These are phyloP conservation scores for Beta lomatogona DNA, from an alignment of 179 eudicot genomes.

Conservation along the genomic window DNA sequence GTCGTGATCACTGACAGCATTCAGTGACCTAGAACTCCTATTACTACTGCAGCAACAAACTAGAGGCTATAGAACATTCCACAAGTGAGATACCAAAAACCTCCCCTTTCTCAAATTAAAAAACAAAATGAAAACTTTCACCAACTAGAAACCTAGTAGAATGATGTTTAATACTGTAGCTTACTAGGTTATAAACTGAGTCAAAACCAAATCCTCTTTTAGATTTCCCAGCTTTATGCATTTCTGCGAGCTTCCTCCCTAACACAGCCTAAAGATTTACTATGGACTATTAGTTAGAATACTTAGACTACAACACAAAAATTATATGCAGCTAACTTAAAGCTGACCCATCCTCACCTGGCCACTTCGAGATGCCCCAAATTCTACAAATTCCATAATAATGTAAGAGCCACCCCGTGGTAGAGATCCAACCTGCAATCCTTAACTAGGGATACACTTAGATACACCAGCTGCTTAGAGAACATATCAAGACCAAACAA, in stretches of 20 bases:
- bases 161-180: neutral
- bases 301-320: slow-evolving; percentile 7
- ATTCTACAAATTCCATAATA: slow-evolving; percentile 92
- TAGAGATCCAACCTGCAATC: slow-evolving; percentile 70
- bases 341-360: slow-evolving; percentile 57
- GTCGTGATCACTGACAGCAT: neutral
- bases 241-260: slow-evolving; percentile 91
- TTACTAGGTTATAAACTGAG: neutral
- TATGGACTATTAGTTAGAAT: slow-evolving; percentile 22
- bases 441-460: slow-evolving; percentile 28
- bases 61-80: slow-evolving; percentile 3
- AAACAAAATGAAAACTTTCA: neutral
- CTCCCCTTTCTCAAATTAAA: neutral
- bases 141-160: neutral
- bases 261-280: slow-evolving; percentile 56
- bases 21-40: too few species aligned
- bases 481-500: slow-evolving; percentile 11
- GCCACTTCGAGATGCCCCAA: slow-evolving; percentile 74
- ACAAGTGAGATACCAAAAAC: neutral
- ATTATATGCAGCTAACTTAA: neutral
- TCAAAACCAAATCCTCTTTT: slow-evolving; percentile 86
- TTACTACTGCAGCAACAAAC: neutral
- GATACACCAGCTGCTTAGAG: slow-evolving; percentile 16
- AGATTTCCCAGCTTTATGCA: slow-evolving; percentile 89
- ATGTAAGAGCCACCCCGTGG: slow-evolving; percentile 92